phyloP scores from a whole-genome alignment of 2,329 filamentous ascomycete species.

The Pseudopyricularia cyperi region DNA sequence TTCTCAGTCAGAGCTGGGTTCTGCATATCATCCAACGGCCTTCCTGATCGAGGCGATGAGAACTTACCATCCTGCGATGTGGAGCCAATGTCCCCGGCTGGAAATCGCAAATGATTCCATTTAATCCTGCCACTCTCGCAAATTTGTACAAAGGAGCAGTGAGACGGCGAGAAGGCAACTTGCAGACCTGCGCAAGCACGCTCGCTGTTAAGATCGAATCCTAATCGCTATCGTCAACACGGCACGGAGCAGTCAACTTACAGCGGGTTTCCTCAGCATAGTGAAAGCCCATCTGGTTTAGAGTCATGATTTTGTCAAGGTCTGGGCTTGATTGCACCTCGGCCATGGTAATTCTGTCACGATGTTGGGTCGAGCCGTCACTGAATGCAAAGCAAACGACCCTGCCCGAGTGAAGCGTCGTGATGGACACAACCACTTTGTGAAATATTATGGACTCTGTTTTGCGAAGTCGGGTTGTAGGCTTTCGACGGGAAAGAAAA shows the following conservation, averaged over 20 bases:
- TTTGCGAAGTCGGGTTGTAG: conserved; percentile 38
- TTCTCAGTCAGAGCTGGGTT: too few species aligned
- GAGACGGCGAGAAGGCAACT: conserved; percentile 47
- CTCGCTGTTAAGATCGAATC: too few species aligned
- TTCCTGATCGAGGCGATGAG: neutral
- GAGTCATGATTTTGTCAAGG: conserved; percentile 50
- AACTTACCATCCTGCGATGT: conserved; percentile 34
- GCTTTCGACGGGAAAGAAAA: neutral
- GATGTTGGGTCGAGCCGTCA: conserved; percentile 70
- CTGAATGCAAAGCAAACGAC: conserved; percentile 61
- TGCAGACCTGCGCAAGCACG: conserved; percentile 32
- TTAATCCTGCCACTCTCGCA: conserved; percentile 44
- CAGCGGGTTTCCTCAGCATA: conserved; percentile 44
- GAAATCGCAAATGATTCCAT: conserved; percentile 44
- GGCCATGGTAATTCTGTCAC: conserved; percentile 62
- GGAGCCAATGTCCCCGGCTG: conserved; percentile 32
- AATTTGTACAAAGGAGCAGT: conserved; percentile 44
- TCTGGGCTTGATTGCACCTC: conserved; percentile 53
- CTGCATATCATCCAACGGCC: neutral
- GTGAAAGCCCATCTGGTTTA: conserved; percentile 67
- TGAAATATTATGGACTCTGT: conserved; percentile 55
- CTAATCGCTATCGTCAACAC: neutral
- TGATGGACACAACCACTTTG: conserved; percentile 58
- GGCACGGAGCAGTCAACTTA: neutral
- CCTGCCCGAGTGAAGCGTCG: conserved; percentile 57